These are phyloP conservation scores for Trichophyton verrucosum DNA, from an alignment of 2,329 filamentous ascomycete genomes.

Conservation along the genomic window DNA sequence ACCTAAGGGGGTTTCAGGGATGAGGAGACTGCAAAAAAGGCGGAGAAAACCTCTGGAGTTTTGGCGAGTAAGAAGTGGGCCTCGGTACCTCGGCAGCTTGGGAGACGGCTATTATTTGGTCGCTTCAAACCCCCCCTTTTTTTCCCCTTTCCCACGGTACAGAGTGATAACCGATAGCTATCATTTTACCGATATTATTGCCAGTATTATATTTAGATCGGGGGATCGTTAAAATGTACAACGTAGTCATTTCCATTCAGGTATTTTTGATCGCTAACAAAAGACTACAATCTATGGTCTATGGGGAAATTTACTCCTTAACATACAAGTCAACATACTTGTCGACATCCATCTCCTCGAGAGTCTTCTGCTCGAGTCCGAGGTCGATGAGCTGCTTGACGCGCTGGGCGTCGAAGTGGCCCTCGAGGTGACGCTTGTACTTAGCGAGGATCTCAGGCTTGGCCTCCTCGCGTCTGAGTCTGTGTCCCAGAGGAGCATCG, in stretches of 20 bases:
- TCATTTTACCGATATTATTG: too few species aligned
- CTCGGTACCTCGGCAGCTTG: background rate
- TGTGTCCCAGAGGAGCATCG: slow-evolving; percentile 89
- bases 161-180: too few species aligned
- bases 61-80: background rate
- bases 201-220: too few species aligned
- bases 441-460: slow-evolving; percentile 95
- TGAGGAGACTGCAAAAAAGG: background rate
- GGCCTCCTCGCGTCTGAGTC: slow-evolving; percentile 81
- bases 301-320: slow-evolving; percentile 35
- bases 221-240: too few species aligned
- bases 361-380: slow-evolving; percentile 58
- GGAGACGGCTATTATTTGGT: background rate
- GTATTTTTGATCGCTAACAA: background rate
- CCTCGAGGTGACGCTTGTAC: slow-evolving; percentile 81
- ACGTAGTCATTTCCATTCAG: too few species aligned
- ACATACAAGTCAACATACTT: slow-evolving; percentile 84
- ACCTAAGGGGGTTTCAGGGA: background rate
- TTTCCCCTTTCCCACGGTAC: too few species aligned
- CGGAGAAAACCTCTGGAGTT: background rate
- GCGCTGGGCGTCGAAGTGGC: slow-evolving; percentile 64
- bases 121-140: too few species aligned
- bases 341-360: slow-evolving; percentile 75
- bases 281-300: background rate
- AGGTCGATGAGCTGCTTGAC: slow-evolving; percentile 75